Conservation (phyloP, 2,329 filamentous ascomycete genomes). For the Fusarium mangiferae region DNA sequence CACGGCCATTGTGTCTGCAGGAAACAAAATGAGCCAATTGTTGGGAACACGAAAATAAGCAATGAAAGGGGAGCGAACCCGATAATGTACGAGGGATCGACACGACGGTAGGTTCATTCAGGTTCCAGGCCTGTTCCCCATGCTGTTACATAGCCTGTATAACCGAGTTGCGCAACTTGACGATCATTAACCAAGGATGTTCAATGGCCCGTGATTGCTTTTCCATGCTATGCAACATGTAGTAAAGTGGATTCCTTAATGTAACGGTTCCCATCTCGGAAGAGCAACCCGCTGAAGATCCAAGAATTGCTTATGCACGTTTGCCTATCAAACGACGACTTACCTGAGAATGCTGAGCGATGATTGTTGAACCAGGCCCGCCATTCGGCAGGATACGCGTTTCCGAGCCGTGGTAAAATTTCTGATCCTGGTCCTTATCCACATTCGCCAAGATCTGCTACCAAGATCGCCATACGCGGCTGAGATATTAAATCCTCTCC, state of each 20-base stretch:
- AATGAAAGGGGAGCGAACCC: neutral
- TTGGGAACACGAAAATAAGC: constrained; percentile 7
- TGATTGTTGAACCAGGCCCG: neutral
- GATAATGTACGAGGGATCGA: constrained; percentile 1
- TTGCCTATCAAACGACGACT: neutral
- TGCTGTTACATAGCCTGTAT: neutral
- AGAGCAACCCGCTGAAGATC: neutral
- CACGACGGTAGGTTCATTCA: neutral
- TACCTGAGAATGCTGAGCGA: neutral
- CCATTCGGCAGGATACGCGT: neutral
- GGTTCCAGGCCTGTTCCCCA: neutral
- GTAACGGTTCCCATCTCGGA: neutral
- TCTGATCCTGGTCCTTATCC: neutral
- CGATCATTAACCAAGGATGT: constrained; percentile 13
- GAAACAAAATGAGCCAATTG: constrained; percentile 11
- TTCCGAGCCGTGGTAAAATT: neutral
- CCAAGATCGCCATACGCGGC: neutral
- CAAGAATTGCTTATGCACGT: neutral
- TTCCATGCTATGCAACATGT: neutral
- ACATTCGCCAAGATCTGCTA: neutral
- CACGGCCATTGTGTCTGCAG: constrained; percentile 9
- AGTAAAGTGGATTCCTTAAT: neutral
- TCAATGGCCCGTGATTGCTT: constrained; percentile 12
- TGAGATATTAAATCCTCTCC: neutral
- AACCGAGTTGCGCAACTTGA: neutral